Conservation (phyloP, 1,284 basidiomycete species). For the Amylostereum areolatum region DNA sequence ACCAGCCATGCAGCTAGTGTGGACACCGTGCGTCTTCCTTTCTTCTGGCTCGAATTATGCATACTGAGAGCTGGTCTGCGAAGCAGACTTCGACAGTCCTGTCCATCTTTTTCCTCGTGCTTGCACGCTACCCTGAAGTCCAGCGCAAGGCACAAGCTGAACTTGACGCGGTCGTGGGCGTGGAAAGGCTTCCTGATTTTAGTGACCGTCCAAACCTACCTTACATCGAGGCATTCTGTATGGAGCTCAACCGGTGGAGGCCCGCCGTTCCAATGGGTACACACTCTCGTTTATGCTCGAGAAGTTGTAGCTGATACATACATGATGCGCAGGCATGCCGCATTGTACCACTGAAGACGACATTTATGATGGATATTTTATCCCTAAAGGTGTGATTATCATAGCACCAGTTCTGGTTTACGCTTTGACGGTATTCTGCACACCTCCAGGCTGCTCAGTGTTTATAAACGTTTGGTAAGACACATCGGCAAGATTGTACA, state of each 20-base stretch:
- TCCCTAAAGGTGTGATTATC: background rate
- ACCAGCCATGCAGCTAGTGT: background rate
- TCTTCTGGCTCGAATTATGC: background rate
- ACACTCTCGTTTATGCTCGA: background rate
- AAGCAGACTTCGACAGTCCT: constrained; percentile 1
- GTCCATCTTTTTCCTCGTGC: constrained; percentile 6
- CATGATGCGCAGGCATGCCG: background rate
- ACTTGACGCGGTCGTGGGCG: constrained; percentile 16
- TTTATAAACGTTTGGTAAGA: too few species aligned
- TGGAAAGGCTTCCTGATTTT: constrained; percentile 18
- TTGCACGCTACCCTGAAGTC: constrained; percentile 14
- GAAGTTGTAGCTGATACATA: background rate
- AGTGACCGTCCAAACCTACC: constrained; percentile 17
- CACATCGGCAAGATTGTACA: too few species aligned
- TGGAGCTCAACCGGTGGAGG: constrained; percentile 20
- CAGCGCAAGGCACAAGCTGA: constrained; percentile 17
- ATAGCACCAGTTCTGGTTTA: background rate
- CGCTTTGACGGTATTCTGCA: too few species aligned
- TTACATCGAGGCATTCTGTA: constrained; percentile 19
- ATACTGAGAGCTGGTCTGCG: too few species aligned
- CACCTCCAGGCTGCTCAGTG: too few species aligned
- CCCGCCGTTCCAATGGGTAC: background rate
- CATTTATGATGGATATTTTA: constrained; percentile 2
- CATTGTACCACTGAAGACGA: background rate
- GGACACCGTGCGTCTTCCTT: background rate